Evolutionary conservation across 441 rosid species (phyloP).

Genomic region (Gossypium davidsonii): DNA sequence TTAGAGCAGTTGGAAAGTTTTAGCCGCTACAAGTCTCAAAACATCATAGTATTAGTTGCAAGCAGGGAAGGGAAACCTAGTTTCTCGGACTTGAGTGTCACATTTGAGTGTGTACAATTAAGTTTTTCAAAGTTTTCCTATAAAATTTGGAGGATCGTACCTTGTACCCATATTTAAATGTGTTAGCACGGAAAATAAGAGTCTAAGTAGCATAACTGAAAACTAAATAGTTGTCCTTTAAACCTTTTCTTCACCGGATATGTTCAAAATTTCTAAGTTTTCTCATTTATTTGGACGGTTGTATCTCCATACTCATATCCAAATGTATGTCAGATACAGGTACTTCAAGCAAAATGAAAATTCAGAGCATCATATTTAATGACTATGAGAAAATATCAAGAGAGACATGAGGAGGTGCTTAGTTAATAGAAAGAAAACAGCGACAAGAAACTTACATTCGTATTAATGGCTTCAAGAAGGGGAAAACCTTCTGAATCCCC

Average conservation of each 20-base stretch:
- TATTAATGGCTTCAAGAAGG: conserved; percentile 42
- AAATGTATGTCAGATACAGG: neutral
- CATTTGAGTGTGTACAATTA: neutral
- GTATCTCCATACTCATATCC: neutral
- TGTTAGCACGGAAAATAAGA: neutral
- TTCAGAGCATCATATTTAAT: neutral
- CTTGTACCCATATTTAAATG: neutral
- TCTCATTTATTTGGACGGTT: neutral
- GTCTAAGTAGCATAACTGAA: neutral
- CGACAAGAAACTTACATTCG: conserved; percentile 31
- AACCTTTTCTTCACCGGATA: neutral
- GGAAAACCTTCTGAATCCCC: conserved; percentile 48
- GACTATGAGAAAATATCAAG: neutral
- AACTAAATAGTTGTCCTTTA: neutral
- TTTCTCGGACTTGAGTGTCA: neutral
- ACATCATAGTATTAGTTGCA: neutral
- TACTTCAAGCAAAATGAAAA: neutral
- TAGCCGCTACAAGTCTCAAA: conserved; percentile 7
- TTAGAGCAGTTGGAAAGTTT: neutral
- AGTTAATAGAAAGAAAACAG: neutral
- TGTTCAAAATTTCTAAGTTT: neutral
- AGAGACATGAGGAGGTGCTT: neutral
- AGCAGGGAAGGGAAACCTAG: neutral
- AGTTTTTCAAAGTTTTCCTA: neutral
- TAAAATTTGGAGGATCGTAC: neutral